A percentile compares a stretch with the other conserved stretches of the same genome.
Evolutionary conservation across 495 filamentous ascomycete species (phyloP).

Genomic region (Neohortaea acidophila): DNA sequence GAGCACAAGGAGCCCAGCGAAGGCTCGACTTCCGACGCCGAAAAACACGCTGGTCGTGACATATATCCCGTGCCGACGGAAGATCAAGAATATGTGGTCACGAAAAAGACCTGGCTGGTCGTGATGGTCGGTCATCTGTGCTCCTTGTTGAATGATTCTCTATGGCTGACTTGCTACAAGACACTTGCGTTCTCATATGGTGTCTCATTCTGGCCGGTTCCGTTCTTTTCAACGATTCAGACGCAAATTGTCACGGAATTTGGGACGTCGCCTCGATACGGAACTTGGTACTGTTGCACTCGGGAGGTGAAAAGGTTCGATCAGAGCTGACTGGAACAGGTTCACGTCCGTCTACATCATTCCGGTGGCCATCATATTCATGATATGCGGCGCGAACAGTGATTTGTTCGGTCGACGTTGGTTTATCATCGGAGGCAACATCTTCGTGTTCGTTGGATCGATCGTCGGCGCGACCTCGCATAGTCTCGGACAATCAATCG

Average conservation of each 20-base stretch:
- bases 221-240: slow-evolving; percentile 16
- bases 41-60: too few species aligned
- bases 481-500: neutral
- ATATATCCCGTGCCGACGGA: too few species aligned
- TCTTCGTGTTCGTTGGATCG: slow-evolving; percentile 8
- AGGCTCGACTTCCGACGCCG: too few species aligned
- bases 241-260: slow-evolving; percentile 20
- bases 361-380: slow-evolving; percentile 18
- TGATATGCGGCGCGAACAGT: slow-evolving; percentile 18
- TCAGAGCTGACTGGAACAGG: slow-evolving; percentile 1
- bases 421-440: slow-evolving; percentile 18
- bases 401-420: slow-evolving; percentile 18
- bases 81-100: neutral
- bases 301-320: too few species aligned
- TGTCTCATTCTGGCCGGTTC: slow-evolving; percentile 26
- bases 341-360: slow-evolving; percentile 15
- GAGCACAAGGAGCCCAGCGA: too few species aligned
- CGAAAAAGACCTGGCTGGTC: slow-evolving; percentile 1
- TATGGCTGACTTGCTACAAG: neutral
- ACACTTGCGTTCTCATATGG: slow-evolving; percentile 22
- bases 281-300: too few species aligned
- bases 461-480: slow-evolving; percentile 8
- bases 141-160: too few species aligned
- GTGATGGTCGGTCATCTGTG: neutral
- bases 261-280: too few species aligned